Evolutionary conservation across 1,284 basidiomycete species (phyloP), one percentile per base, ranked within the genome.

Genomic region (Papiliotrema flavescens): DNA sequence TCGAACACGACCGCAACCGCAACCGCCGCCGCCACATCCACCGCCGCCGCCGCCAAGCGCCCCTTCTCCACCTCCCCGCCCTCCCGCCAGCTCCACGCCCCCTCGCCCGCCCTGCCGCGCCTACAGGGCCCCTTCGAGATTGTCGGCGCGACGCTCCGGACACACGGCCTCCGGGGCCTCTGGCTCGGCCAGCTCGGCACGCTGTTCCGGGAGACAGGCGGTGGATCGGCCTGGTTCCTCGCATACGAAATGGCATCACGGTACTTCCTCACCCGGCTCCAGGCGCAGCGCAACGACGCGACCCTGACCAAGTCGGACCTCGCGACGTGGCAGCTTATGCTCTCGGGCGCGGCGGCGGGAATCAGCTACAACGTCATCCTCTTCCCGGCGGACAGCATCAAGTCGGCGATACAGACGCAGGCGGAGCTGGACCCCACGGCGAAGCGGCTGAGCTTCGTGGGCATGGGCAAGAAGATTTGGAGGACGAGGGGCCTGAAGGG

Each of bases 361-460:
- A 85, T 89, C 13, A 80, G 83, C 55, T 97, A 92, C 79, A 95
- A 91, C 66, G 78, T 94, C 65, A 81, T 86, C 19, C 66, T 75
- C 28, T 96, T 94, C 79, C 93, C 92, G 0, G 93, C 93, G 14
- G 95, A 98, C 75, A 89, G 88, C 35, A 84, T 98, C 69, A 98
- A 98, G 79, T 91, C 88, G 62, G 84, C 91, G 43, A 90, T 98
- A 75, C 95, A 98, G 80, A 98, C 95, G 0, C 88, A 88, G 73
- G 88, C 88, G 51, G 94, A 97, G 77, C 80, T 97, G 59, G 80
- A 85, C 9, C 85, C 87, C 2, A 67, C 76, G 32, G 74, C 78
- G 28, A 71, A 67, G 55, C 57, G 76, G 57, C 55, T 67, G 40
- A 81, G 85, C 8, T 97, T 97, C 67, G 70, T 83, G 45, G 80